Conservation (phyloP, 2,329 filamentous ascomycete genomes). For the Nannizziopsis barbatae region DNA sequence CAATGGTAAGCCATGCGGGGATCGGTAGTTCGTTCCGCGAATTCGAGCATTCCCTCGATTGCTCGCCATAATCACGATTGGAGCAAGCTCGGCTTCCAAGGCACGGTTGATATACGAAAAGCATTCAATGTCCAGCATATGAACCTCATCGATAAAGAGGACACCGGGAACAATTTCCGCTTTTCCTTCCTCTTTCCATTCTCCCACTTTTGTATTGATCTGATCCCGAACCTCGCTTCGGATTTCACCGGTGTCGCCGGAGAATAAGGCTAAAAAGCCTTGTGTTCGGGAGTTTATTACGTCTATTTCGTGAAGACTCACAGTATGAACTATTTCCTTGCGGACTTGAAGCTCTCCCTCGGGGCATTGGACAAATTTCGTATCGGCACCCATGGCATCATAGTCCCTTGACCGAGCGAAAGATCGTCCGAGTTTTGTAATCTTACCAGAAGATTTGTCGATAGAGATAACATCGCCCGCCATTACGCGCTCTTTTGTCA, state of each 20-base stretch:
- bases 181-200: conserved; percentile 99
- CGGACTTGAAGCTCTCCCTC: conserved; percentile 96
- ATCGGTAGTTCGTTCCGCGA: conserved; percentile 83
- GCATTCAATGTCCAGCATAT: conserved; percentile 99
- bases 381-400: conserved; percentile 97
- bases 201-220: conserved; percentile 96
- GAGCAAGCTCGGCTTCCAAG: conserved; percentile 84
- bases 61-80: conserved; percentile 98
- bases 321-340: conserved; percentile 93
- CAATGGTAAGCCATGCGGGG: conserved; percentile 83
- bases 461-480: conserved; percentile 97
- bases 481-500: conserved; percentile 99
- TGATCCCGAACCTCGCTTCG: conserved; percentile 93
- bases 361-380: conserved; percentile 94
- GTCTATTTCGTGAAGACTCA: conserved; percentile 94
- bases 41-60: conserved; percentile 89
- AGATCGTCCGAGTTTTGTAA: conserved; percentile 89
- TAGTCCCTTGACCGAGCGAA: conserved; percentile 94
- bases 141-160: conserved; percentile 95
- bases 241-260: conserved; percentile 95
- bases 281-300: conserved; percentile 99
- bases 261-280: conserved; percentile 93
- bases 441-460: conserved; percentile 96
- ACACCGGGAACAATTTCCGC: conserved; percentile 96
- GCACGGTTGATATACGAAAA: conserved; percentile 98